Conservation (phyloP, 139 green algal species). For the Asterochloris erici region DNA sequence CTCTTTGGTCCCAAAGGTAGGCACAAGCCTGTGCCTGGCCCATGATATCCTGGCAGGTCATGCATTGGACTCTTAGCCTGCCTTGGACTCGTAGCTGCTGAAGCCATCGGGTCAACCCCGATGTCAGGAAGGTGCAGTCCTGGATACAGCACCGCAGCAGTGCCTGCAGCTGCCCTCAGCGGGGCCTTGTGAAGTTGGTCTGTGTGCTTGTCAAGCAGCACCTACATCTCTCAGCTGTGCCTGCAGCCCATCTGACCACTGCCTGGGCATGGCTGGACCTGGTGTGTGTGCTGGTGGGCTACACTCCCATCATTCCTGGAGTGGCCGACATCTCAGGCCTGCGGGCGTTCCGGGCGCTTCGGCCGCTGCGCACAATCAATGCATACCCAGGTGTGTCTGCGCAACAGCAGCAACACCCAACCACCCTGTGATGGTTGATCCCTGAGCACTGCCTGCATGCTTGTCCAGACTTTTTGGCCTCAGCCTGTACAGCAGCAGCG, state of each 20-base stretch:
- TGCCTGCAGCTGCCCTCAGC: neutral
- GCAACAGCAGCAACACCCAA: too few relatives aligned
- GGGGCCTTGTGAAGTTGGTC: neutral
- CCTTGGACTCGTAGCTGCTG: neutral
- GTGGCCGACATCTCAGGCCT: slow-evolving; percentile 49
- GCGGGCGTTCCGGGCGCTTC: slow-evolving; percentile 60
- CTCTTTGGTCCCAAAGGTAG: slow-evolving; percentile 18
- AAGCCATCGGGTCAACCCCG: neutral
- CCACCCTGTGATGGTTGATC: too few relatives aligned
- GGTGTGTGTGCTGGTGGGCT: slow-evolving; percentile 34
- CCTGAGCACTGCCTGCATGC: too few relatives aligned
- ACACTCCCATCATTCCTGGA: slow-evolving; percentile 27
- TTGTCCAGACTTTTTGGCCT: too few relatives aligned
- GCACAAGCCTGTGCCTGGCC: neutral
- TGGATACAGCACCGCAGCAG: neutral
- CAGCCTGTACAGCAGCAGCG: too few relatives aligned
- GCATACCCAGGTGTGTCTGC: neutral
- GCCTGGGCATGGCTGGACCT: slow-evolving; percentile 60
- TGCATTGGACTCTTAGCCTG: neutral
- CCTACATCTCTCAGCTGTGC: neutral
- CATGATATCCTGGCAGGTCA: neutral
- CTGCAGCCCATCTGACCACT: slow-evolving; percentile 57
- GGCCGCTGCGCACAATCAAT: slow-evolving; percentile 52
- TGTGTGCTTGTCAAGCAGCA: neutral
- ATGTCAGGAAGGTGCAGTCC: neutral